Conservation (phyloP, 441 rosid species). For the Corymbia citriodora region DNA sequence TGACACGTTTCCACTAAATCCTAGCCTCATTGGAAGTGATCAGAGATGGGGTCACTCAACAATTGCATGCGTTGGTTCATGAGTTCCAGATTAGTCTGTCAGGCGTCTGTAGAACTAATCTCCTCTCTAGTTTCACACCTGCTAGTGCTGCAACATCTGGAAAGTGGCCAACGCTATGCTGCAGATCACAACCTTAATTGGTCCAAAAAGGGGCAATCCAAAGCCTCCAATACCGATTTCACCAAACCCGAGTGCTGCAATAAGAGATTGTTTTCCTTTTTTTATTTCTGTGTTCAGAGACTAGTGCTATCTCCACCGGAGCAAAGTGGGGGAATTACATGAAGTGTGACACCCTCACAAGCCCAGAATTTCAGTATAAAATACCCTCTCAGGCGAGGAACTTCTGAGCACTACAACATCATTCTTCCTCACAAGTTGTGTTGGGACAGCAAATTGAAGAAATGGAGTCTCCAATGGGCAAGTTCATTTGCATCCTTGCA, state of each 20-base stretch:
- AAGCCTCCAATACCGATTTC: background rate
- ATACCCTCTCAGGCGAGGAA: background rate
- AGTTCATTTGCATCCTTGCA: constrained; percentile 24
- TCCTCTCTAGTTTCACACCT: background rate
- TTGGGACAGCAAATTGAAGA: background rate
- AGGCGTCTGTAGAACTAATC: background rate
- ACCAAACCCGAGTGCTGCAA: background rate
- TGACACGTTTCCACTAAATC: background rate
- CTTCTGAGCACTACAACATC: background rate
- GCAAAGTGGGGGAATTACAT: background rate
- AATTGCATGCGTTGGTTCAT: background rate
- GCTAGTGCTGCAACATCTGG: background rate
- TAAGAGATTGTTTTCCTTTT: background rate
- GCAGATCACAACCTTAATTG: background rate
- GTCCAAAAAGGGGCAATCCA: background rate
- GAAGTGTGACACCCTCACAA: background rate
- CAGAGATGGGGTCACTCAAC: background rate
- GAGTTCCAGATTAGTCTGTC: background rate
- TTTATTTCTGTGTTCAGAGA: background rate
- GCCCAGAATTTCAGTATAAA: background rate
- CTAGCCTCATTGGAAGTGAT: background rate
- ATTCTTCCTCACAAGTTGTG: background rate
- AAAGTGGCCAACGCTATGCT: background rate
- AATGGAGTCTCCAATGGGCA: constrained; percentile 22
- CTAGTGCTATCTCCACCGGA: background rate